Conservation (phyloP, 2,329 filamentous ascomycete genomes). For the Talaromyces verruculosus region DNA sequence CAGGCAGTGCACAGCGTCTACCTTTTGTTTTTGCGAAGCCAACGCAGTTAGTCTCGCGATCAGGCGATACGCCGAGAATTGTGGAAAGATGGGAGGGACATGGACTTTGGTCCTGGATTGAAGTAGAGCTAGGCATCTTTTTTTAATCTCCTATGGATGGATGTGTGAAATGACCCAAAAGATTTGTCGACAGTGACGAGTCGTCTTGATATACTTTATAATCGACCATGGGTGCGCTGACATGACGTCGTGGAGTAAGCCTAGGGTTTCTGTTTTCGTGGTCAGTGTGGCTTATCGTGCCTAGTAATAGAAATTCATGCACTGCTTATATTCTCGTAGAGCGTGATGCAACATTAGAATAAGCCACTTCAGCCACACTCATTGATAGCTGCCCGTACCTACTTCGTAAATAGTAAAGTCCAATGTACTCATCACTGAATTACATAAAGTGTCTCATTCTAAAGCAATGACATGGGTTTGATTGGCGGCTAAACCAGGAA, state of each 20-base stretch:
- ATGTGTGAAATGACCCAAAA: background rate
- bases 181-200: background rate
- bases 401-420: background rate
- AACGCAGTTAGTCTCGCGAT: background rate
- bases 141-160: background rate
- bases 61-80: slow-evolving; percentile 13
- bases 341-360: background rate
- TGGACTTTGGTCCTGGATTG: background rate
- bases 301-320: background rate
- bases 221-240: background rate
- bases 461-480: slow-evolving; percentile 8
- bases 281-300: background rate
- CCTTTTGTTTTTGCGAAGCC: slow-evolving; percentile 1
- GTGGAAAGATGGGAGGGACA: slow-evolving; percentile 2
- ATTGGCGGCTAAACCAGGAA: background rate
- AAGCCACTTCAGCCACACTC: background rate
- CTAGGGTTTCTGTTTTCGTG: background rate
- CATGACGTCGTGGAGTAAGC: background rate
- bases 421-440: background rate
- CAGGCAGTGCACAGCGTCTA: background rate
- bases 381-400: background rate
- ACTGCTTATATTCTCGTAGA: background rate
- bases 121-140: background rate
- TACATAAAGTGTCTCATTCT: background rate
- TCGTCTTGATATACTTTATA: background rate